Percentiles rank a stretch among this genome's conserved stretches.
Conservation (phyloP, 2,329 filamentous ascomycete species). For the Colletotrichum simmondsii region DNA sequence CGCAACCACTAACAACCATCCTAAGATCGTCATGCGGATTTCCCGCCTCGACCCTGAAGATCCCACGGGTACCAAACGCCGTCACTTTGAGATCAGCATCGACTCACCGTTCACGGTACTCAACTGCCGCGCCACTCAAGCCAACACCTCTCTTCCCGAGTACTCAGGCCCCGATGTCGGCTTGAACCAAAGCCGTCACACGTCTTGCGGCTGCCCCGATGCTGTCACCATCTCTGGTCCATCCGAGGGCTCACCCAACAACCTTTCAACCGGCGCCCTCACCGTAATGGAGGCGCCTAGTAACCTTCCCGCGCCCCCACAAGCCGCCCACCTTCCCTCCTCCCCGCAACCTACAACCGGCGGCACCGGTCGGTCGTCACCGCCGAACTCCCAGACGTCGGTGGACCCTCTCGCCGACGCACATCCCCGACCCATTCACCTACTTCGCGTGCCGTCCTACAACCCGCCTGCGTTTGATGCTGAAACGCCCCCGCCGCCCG, state of each 20-base stretch:
- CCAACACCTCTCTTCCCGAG: slow-evolving; percentile 86
- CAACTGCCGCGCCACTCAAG: slow-evolving; percentile 91
- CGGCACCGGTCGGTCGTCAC: slow-evolving; percentile 15
- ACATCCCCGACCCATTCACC: slow-evolving; percentile 80
- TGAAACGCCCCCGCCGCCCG: slow-evolving; percentile 77
- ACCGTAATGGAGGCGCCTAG: slow-evolving; percentile 49
- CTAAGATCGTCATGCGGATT: slow-evolving; percentile 91
- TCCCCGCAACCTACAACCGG: slow-evolving; percentile 36
- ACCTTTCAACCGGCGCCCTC: slow-evolving; percentile 66
- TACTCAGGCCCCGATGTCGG: slow-evolving; percentile 69
- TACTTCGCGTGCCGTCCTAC: slow-evolving; percentile 85
- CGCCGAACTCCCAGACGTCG: slow-evolving; percentile 24
- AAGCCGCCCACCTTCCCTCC: slow-evolving; percentile 62
- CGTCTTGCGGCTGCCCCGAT: slow-evolving; percentile 67
- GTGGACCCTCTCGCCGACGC: slow-evolving; percentile 3
- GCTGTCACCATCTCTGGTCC: slow-evolving; percentile 71
- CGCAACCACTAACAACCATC: slow-evolving; percentile 1
- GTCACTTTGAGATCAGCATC: slow-evolving; percentile 96
- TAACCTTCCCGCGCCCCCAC: slow-evolving; percentile 60
- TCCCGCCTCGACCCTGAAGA: slow-evolving; percentile 85
- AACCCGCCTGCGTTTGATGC: slow-evolving; percentile 90
- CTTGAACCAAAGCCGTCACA: slow-evolving; percentile 52
- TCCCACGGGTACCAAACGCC: slow-evolving; percentile 75
- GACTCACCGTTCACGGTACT: slow-evolving; percentile 95
- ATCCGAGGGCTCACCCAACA: slow-evolving; percentile 70